These are phyloP conservation scores for Cladosporium colombiae DNA, from an alignment of 2,329 filamentous ascomycete species.

Conservation along the genomic window DNA sequence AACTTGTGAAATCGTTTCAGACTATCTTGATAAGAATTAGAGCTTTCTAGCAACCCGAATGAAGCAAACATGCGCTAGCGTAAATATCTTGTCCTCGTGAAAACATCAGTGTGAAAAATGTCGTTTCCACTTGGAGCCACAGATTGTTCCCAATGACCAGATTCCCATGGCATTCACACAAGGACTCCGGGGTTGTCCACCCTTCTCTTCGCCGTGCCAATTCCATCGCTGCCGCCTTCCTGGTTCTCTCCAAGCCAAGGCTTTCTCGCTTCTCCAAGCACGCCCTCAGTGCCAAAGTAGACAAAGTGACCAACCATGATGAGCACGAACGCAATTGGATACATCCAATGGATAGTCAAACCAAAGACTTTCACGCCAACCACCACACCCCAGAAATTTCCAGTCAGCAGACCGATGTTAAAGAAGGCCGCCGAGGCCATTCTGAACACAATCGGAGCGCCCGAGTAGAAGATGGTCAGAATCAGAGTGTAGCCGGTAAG, in stretches of 20 bases:
- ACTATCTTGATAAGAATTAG: not conserved
- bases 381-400: conserved; percentile 95
- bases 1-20: conserved; percentile 12
- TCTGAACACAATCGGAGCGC: conserved; percentile 84
- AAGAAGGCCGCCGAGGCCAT: conserved; percentile 92
- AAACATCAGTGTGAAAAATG: not conserved
- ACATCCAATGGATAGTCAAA: conserved; percentile 79
- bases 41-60: not conserved
- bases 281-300: conserved; percentile 82
- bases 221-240: conserved; percentile 73
- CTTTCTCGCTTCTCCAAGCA: conserved; percentile 86
- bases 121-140: not conserved
- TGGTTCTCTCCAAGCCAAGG: conserved; percentile 91
- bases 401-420: conserved; percentile 90
- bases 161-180: conserved; percentile 30
- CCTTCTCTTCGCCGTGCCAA: conserved; percentile 80
- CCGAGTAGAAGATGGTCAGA: conserved; percentile 80
- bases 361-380: conserved; percentile 88
- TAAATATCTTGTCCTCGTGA: not conserved
- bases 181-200: conserved; percentile 43
- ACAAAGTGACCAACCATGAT: conserved; percentile 83
- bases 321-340: conserved; percentile 91
- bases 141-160: not conserved
- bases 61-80: not conserved
- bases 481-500: conserved; percentile 86